A percentile compares a stretch with the other conserved stretches of the same genome.
phyloP scores from a whole-genome alignment of 2,329 filamentous ascomycete species.

The Diaporthe amygdali region DNA sequence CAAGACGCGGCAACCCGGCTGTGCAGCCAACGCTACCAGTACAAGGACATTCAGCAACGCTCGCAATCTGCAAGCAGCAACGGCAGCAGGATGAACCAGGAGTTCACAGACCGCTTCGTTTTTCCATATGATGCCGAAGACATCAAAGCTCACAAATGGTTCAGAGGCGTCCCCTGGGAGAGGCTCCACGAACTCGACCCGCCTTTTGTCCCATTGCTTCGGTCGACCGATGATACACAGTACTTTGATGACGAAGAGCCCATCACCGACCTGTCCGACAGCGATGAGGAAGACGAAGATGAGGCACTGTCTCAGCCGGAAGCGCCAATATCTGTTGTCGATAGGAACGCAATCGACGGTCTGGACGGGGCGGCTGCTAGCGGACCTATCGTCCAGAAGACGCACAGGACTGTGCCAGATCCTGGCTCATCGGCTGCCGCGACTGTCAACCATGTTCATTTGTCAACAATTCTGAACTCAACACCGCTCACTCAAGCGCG shows the following conservation, averaged over 20 bases:
- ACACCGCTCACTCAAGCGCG: neutral
- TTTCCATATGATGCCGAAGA: constrained; percentile 85
- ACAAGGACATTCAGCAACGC: constrained; percentile 58
- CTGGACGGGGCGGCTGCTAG: constrained; percentile 14
- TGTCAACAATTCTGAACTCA: neutral
- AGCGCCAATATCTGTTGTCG: neutral
- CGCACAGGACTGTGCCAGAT: neutral
- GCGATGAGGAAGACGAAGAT: constrained; percentile 36
- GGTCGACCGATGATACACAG: constrained; percentile 73
- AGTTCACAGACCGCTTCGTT: constrained; percentile 64
- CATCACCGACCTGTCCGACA: constrained; percentile 67
- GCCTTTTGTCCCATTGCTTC: constrained; percentile 80
- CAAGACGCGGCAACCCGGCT: constrained; percentile 77
- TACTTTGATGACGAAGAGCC: constrained; percentile 89
- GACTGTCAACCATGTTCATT: neutral
- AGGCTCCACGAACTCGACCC: constrained; percentile 72
- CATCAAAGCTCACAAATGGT: constrained; percentile 89
- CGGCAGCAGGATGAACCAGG: constrained; percentile 31
- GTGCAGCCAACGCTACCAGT: constrained; percentile 75
- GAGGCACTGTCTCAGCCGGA: neutral
- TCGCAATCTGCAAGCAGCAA: constrained; percentile 25
- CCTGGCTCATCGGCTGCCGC: neutral
- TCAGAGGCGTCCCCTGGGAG: constrained; percentile 79
- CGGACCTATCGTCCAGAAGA: neutral
- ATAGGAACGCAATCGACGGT: neutral